Evolutionary conservation across 345 rosid species (phyloP), one percentile per base, ranked within the genome.

Genomic region (Fremontodendron californicum): DNA sequence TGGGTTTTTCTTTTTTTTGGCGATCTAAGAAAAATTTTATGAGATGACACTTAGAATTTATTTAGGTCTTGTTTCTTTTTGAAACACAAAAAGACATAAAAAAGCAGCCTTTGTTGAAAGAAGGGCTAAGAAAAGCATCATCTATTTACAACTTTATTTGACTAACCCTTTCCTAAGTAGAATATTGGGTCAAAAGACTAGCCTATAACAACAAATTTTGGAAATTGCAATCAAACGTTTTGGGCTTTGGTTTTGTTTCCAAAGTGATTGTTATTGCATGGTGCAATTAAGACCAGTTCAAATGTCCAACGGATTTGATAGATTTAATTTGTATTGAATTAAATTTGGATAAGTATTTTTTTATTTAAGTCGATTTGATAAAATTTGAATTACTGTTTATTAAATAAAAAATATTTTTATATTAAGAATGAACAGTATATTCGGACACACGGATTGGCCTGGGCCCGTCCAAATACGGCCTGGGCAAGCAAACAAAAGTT

Each of bases 31-130:
- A 31, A 60, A 8, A 31, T 42, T 60, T 58, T 19, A 9, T 3
- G 71, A 16, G 40, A 62, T 31, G 42, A 16, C 42, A 33, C 42
- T 6, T 29, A 19, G 71, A 39, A 65, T 19, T 15, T 71, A 67
- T 74, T 69, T 77, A 42, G 76, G 81, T 73, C 64, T 10, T 12
- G 55, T 35, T 58, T 62, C 75, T 76, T 74, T 16, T 65, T 4
- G 48, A 37, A 65, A 23, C 74, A 65, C 78, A 81, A 80, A 72
- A 79, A 16, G 82, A 82, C 81, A 80, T 67, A 5, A 37, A 81
- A 81, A 82, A 52, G 81, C 85, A 80, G 82, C 77, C 82, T 78
- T 85, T 80, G 82, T 85, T 80, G 82, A 82, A 85, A 52, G 49
- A 45, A 13, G 12, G 2, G 49, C 4, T 0, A 45, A 10, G 16